Evolutionary conservation across 2,329 filamentous ascomycete species (phyloP).

Genomic region (Macrophomina phaseolina): DNA sequence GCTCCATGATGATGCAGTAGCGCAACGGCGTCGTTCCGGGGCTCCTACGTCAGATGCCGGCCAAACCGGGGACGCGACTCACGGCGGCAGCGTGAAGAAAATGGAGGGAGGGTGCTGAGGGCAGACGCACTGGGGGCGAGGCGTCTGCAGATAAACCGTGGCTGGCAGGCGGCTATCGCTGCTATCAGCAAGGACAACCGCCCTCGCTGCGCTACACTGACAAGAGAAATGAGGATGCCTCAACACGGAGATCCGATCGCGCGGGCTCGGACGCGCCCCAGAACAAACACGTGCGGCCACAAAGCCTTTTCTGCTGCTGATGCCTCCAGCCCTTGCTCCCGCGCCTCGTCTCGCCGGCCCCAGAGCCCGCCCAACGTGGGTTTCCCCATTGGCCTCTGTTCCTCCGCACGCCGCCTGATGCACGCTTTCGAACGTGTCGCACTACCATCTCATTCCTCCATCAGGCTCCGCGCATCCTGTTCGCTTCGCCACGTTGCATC

Average conservation of each 20-base stretch:
- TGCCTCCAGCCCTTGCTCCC: not conserved
- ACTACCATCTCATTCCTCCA: not conserved
- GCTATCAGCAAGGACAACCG: not conserved
- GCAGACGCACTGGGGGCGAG: not conserved
- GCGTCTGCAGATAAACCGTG: slow-evolving; percentile 1
- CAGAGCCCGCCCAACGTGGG: slow-evolving; percentile 4
- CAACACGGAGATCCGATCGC: slow-evolving; percentile 1
- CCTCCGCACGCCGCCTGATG: not conserved
- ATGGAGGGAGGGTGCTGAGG: not conserved
- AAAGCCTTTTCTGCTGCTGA: not conserved
- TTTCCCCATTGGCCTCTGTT: not conserved
- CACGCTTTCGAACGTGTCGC: not conserved
- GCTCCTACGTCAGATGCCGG: slow-evolving; percentile 7
- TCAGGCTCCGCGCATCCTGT: not conserved
- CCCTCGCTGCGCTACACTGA: not conserved
- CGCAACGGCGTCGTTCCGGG: not conserved
- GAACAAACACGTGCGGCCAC: not conserved
- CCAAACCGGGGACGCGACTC: not conserved
- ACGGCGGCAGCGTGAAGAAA: not conserved
- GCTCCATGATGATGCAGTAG: slow-evolving; percentile 18
- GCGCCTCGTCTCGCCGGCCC: not conserved
- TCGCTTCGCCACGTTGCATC: not conserved
- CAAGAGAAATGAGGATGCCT: not conserved
- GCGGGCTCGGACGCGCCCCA: not conserved
- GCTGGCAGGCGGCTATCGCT: not conserved